These are phyloP conservation scores for Crithidia bombi DNA, from an alignment of 208 protist genomes.

Conservation along the genomic window DNA sequence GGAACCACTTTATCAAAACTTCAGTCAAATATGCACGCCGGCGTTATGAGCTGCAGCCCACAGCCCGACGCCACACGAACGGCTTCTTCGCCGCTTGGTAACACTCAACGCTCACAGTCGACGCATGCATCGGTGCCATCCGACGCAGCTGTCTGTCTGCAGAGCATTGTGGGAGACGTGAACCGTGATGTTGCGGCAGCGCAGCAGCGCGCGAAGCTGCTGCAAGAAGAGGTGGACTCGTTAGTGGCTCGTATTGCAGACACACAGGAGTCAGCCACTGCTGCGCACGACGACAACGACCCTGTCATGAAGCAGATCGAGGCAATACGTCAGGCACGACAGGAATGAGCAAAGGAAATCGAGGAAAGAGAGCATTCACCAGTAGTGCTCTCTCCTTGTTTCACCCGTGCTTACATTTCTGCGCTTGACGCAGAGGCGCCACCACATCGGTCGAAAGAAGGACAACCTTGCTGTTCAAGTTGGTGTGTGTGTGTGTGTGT, in stretches of 20 bases:
- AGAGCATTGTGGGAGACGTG: constrained; percentile 39
- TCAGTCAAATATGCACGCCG: neutral
- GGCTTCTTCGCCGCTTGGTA: constrained; percentile 2
- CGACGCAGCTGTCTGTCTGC: constrained; percentile 31
- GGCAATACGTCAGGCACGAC: constrained; percentile 21
- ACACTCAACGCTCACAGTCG: constrained; percentile 7
- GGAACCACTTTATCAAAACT: no score
- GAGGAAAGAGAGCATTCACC: neutral
- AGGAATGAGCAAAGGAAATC: no score
- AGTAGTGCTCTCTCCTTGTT: constrained; percentile 4
- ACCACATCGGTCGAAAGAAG: no score
- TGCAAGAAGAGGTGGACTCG: constrained; percentile 27
- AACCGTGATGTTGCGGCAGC: constrained; percentile 37
- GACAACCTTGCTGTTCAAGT: no score
- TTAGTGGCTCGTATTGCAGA: constrained; percentile 17
- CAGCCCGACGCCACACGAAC: neutral
- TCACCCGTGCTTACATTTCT: no score
- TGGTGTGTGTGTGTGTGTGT: no score
- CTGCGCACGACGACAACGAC: constrained; percentile 16
- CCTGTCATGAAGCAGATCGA: constrained; percentile 11
- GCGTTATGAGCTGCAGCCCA: constrained; percentile 2
- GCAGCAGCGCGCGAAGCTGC: constrained; percentile 15
- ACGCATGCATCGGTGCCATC: constrained; percentile 6
- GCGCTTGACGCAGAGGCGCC: no score
- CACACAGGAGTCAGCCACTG: neutral